These are phyloP conservation scores for Xerocomus nothofagi DNA, from an alignment of 1,284 basidiomycete species.

Conservation along the genomic window DNA sequence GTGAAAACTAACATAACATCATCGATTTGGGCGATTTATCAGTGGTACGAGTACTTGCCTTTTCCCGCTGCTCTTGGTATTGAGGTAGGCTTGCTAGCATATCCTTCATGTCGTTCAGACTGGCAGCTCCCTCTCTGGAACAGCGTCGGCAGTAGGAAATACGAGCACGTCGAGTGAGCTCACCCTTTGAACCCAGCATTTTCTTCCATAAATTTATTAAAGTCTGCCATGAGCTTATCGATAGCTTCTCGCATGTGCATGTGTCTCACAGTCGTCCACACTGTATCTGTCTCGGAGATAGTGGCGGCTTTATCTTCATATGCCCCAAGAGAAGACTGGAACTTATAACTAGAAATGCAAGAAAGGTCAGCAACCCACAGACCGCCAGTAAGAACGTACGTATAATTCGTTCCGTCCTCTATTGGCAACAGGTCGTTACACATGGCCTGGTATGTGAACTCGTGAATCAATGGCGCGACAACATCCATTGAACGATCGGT, in stretches of 20 bases:
- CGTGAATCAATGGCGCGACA: conserved; percentile 88
- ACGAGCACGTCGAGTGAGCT: conserved; percentile 28
- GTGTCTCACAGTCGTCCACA: conserved; percentile 93
- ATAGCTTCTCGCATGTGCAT: conserved; percentile 99
- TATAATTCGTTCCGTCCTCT: conserved; percentile 83
- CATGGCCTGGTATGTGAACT: conserved; percentile 99
- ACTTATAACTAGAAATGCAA: conserved; percentile 67
- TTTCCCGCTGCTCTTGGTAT: conserved; percentile 94
- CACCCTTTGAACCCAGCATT: conserved; percentile 89
- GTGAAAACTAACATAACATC: conserved; percentile 68
- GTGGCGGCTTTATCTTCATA: conserved; percentile 86
- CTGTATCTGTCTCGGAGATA: conserved; percentile 82
- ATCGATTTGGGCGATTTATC: background rate
- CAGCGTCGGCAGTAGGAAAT: background rate
- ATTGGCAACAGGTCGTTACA: conserved; percentile 91
- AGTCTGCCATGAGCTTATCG: conserved; percentile 93
- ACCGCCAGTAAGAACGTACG: conserved; percentile 48
- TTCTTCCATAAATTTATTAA: conserved; percentile 91
- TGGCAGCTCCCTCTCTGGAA: conserved; percentile 75
- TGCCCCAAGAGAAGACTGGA: conserved; percentile 78
- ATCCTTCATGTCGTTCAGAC: conserved; percentile 97
- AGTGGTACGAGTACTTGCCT: conserved; percentile 47
- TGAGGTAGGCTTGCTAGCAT: conserved; percentile 96
- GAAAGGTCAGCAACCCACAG: conserved; percentile 1
- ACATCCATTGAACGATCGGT: conserved; percentile 97